Percentiles rank a stretch among this genome's conserved stretches.
Conservation (phyloP, 2,329 filamentous ascomycete genomes). For the Endothia cerciana region DNA sequence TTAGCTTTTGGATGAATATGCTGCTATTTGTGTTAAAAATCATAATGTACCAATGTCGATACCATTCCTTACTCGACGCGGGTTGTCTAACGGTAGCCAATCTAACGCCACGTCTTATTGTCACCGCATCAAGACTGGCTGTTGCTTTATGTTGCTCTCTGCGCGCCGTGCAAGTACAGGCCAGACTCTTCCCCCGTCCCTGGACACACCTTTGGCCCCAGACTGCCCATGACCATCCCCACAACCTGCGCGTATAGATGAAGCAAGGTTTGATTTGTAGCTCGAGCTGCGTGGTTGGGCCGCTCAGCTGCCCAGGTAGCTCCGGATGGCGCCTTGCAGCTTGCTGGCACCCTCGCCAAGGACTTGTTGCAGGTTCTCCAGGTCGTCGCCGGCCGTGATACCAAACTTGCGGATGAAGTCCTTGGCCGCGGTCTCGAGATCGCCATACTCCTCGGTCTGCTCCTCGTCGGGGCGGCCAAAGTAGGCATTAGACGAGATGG, state of each 20-base stretch:
- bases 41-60: slow-evolving; percentile 6
- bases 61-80: slow-evolving; percentile 15
- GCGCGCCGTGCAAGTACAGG: slow-evolving; percentile 1
- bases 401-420: slow-evolving; percentile 96
- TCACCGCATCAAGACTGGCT: background rate
- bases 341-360: slow-evolving; percentile 84
- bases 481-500: slow-evolving; percentile 96
- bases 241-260: background rate
- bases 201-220: background rate
- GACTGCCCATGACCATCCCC: background rate
- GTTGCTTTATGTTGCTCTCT: background rate
- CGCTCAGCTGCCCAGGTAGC: slow-evolving; percentile 63
- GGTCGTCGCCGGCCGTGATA: slow-evolving; percentile 91
- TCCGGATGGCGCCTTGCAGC: slow-evolving; percentile 76
- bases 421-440: slow-evolving; percentile 90
- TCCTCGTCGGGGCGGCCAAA: slow-evolving; percentile 90
- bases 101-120: slow-evolving; percentile 15
- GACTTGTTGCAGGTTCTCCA: slow-evolving; percentile 84
- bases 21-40: slow-evolving; percentile 7
- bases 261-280: background rate
- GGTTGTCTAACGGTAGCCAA: slow-evolving; percentile 27
- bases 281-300: background rate
- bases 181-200: background rate
- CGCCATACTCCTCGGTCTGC: slow-evolving; percentile 77
- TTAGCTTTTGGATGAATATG: slow-evolving; percentile 7